Base-by-base conservation (phyloP, 805 yeast species). In the Nakazawaea ishiwadae region DNA sequence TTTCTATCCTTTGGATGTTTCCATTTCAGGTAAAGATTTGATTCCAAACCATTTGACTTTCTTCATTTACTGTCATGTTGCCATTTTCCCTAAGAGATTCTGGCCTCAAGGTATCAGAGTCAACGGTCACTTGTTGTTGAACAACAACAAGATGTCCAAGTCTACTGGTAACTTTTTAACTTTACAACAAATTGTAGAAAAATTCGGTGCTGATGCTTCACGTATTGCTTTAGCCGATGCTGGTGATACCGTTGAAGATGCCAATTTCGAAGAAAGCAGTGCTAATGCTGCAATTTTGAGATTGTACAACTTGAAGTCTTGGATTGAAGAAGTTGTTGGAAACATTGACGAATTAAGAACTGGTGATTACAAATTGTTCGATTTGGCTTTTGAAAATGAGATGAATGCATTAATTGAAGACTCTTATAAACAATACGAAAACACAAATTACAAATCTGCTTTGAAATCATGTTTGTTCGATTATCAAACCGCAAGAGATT, bases 141-240 rank as follows among this genome's bases (percentile, higher is more conserved):
- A 93, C 71, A 91, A 93, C 61, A 93, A 91, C 54, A 93, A 93
- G 76, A 93, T 93, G 99, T 82, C 97, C 42, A 93, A 93, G 65
- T 84, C 96, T 24, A 91, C 98, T 24, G 99, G 99, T 67, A 93
- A 93, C 71, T 93, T 93, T 62, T 73, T 87, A 81, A 93, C 98
- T 39, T 71, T 93, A 62, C 76, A 81, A 54, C 88, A 93, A 63
- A 76, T 84, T 60, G 81, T 82, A 46, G 73, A 79, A 54, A 93
- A 93, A 66, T 93, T 81, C 53, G 99, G 99, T 63, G 96, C 98
- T 39, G 99, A 93, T 64, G 97, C 98, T 31, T 72, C 96, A 9
- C 84, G 99, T 73, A 86, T 93, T 62, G 97, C 99, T 4, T 71
- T 93, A 50, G 99, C 98, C 35, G 99, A 93, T 70, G 96, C 97